Percentiles rank a stretch among this genome's conserved stretches.
These are phyloP conservation scores for Colletotrichum limetticola DNA, from an alignment of 2,329 filamentous ascomycete species.

Conservation along the genomic window DNA sequence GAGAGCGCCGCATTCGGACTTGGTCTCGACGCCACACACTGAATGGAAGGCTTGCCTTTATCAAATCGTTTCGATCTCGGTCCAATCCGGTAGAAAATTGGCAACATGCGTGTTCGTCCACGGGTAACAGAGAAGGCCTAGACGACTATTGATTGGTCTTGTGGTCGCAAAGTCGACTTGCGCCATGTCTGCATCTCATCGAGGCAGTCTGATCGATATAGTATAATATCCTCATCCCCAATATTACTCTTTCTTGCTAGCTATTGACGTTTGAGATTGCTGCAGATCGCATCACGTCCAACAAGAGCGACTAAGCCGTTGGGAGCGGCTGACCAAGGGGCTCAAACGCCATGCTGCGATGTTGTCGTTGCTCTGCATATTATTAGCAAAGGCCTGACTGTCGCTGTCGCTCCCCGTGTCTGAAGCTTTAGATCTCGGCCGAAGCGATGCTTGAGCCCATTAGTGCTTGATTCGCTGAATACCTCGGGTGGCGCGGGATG, in stretches of 20 bases:
- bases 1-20: slow-evolving; percentile 10
- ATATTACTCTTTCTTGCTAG: not conserved
- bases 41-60: not conserved
- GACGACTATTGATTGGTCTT: not conserved
- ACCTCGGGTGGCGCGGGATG: slow-evolving; percentile 5
- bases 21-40: not conserved
- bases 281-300: not conserved
- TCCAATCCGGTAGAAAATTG: not conserved
- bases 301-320: not conserved
- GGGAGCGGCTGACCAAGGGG: not conserved
- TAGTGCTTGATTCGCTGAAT: not conserved
- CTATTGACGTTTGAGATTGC: not conserved
- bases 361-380: not conserved
- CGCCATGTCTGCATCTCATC: not conserved
- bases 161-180: not conserved
- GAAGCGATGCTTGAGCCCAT: not conserved
- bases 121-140: not conserved
- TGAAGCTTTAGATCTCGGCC: not conserved
- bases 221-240: not conserved
- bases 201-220: not conserved
- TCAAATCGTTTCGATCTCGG: not conserved
- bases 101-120: not conserved
- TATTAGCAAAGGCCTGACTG: not conserved
- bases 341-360: not conserved
- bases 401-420: not conserved